These are phyloP conservation scores for Eucalyptus regnans DNA, from an alignment of 345 rosid genomes.

Conservation along the genomic window DNA sequence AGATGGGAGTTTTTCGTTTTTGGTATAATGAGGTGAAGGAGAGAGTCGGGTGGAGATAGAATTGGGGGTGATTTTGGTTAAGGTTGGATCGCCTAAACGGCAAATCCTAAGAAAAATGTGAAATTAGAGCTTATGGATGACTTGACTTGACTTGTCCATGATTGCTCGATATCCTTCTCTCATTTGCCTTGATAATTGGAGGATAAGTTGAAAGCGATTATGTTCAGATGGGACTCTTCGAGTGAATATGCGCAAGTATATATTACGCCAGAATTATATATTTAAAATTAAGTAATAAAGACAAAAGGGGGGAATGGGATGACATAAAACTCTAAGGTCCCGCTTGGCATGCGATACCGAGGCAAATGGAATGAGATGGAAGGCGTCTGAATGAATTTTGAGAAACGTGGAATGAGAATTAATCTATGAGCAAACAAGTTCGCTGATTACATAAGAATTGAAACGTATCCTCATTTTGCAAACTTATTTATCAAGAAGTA, in stretches of 20 bases:
- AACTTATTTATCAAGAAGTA: background rate
- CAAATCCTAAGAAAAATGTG: accelerated
- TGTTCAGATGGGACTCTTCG: accelerated
- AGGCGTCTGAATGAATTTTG: background rate
- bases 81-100: background rate
- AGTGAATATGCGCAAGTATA: accelerated
- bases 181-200: background rate
- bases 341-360: accelerated
- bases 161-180: accelerated
- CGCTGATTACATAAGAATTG: accelerated
- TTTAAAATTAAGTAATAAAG: background rate
- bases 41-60: background rate
- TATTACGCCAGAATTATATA: accelerated
- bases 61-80: no score
- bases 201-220: background rate
- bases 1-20: background rate
- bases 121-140: background rate
- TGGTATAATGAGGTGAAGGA: background rate
- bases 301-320: background rate
- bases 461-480: background rate
- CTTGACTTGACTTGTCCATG: background rate
- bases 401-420: background rate
- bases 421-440: background rate
- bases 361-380: background rate
- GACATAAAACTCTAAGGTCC: background rate